Evolutionary conservation across 2,329 filamentous ascomycete species (phyloP).

Genomic region (Aspergillus niger): DNA sequence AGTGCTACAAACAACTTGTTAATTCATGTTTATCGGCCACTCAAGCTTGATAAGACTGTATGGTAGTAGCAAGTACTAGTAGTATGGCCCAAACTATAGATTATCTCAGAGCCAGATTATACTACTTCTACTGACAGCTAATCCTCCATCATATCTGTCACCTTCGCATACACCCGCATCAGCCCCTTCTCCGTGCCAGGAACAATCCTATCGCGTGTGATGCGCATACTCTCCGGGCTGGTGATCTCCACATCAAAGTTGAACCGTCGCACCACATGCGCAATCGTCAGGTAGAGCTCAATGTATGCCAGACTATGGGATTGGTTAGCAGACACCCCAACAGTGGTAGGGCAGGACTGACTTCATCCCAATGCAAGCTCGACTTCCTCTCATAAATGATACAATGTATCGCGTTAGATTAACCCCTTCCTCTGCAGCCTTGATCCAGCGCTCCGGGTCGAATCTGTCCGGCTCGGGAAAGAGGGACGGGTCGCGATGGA

Average conservation of each 20-base stretch:
- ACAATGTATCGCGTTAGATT: conserved; percentile 26
- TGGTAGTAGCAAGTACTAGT: no score
- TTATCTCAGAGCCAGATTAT: no score
- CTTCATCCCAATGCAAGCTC: conserved; percentile 30
- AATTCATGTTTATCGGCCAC: no score
- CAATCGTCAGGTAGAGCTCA: conserved; percentile 33
- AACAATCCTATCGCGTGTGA: conserved; percentile 24
- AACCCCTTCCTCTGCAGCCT: conserved; percentile 19
- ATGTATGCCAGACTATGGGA: conserved; percentile 30
- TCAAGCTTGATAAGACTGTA: no score
- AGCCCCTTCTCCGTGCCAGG: not conserved
- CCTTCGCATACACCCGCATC: conserved; percentile 1
- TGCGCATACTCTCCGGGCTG: conserved; percentile 26
- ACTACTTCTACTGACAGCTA: not conserved
- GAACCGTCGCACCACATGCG: conserved; percentile 28
- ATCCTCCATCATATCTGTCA: conserved; percentile 1
- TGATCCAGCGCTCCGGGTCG: conserved; percentile 30
- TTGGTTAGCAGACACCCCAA: not conserved
- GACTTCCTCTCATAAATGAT: conserved; percentile 29
- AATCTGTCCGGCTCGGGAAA: conserved; percentile 31
- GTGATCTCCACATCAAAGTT: conserved; percentile 31
- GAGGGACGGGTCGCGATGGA: conserved; percentile 26
- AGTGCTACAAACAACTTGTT: no score
- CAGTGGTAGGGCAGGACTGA: conserved; percentile 8
- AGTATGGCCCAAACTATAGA: no score